Conservation (phyloP, 805 yeast genomes). For the Metschnikowia similis region DNA sequence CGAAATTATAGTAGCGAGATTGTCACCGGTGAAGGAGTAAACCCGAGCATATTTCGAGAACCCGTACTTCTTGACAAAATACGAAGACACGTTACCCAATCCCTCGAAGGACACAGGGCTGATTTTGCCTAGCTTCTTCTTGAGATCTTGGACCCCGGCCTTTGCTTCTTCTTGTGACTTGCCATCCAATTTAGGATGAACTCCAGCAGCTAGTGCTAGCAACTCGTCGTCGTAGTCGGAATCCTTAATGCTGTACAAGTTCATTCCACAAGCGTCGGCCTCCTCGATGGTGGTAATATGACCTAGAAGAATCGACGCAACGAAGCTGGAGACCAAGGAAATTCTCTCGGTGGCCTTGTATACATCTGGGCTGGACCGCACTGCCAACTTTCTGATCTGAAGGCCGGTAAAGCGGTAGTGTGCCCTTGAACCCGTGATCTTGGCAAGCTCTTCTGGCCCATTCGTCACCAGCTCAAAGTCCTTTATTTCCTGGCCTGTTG, state of each 20-base stretch:
- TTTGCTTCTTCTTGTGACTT: slow-evolving; percentile 17
- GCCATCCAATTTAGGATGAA: slow-evolving; percentile 41
- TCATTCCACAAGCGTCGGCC: slow-evolving; percentile 93
- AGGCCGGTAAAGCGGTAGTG: slow-evolving; percentile 89
- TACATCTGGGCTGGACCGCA: slow-evolving; percentile 44
- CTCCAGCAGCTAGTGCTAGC: slow-evolving; percentile 51
- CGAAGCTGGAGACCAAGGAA: slow-evolving; percentile 72
- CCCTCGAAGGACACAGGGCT: slow-evolving; percentile 47
- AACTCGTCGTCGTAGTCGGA: slow-evolving; percentile 54
- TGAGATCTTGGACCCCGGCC: slow-evolving; percentile 38
- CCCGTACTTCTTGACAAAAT: slow-evolving; percentile 64
- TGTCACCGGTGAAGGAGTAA: slow-evolving; percentile 85
- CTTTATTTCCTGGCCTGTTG: slow-evolving; percentile 66
- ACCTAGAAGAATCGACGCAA: slow-evolving; percentile 69
- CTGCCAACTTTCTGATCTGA: slow-evolving; percentile 74
- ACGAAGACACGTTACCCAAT: slow-evolving; percentile 51
- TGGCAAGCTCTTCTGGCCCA: slow-evolving; percentile 56
- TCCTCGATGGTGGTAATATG: slow-evolving; percentile 63
- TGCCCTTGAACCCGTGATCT: slow-evolving; percentile 77
- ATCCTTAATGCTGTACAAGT: slow-evolving; percentile 67
- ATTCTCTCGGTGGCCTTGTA: slow-evolving; percentile 60
- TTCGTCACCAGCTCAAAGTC: slow-evolving; percentile 59
- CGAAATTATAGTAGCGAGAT: slow-evolving; percentile 81
- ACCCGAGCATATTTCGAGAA: slow-evolving; percentile 54
- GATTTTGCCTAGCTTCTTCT: slow-evolving; percentile 50